A percentile compares a stretch with the other conserved stretches of the same genome.
These are phyloP conservation scores for Yamadazyma kanchanaburiensis DNA, from an alignment of 1,139 yeast species.

Conservation along the genomic window DNA sequence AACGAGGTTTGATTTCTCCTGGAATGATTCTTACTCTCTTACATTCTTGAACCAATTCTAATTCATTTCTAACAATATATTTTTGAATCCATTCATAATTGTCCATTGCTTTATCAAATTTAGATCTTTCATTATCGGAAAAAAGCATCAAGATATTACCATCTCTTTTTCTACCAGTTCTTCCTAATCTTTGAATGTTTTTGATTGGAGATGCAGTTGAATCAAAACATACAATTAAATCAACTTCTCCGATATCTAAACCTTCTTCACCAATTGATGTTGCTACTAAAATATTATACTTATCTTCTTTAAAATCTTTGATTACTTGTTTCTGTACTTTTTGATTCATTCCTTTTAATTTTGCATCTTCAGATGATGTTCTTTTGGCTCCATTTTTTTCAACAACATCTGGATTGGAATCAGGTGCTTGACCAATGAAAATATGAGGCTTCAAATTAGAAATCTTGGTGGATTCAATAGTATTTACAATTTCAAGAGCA, in stretches of 20 bases:
- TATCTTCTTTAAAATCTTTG: constrained; percentile 66
- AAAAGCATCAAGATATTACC: constrained; percentile 80
- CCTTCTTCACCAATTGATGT: constrained; percentile 99
- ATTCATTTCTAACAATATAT: constrained; percentile 43
- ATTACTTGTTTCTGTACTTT: constrained; percentile 71
- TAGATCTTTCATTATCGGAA: constrained; percentile 72
- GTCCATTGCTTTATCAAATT: constrained; percentile 81
- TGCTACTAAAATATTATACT: constrained; percentile 78
- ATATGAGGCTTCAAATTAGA: constrained; percentile 66
- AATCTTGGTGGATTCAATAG: constrained; percentile 39
- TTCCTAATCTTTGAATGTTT: constrained; percentile 93
- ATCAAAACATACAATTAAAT: constrained; percentile 86
- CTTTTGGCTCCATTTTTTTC: constrained; percentile 17
- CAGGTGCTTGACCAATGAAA: constrained; percentile 80
- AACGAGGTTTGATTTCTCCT: constrained; percentile 44
- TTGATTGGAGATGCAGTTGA: constrained; percentile 93
- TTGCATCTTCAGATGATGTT: constrained; percentile 53
- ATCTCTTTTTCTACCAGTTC: constrained; percentile 94
- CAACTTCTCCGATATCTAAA: constrained; percentile 96
- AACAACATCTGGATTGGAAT: constrained; percentile 24
- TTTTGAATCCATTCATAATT: constrained; percentile 80
- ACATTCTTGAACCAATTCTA: constrained; percentile 35
- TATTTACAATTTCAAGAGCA: constrained; percentile 78
- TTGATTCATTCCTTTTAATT: constrained; percentile 64
- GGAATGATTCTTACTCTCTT: constrained; percentile 71